Evolutionary conservation across 352 stramenopile genomes (phyloP).

Genomic region (Blastocystis sp.): DNA sequence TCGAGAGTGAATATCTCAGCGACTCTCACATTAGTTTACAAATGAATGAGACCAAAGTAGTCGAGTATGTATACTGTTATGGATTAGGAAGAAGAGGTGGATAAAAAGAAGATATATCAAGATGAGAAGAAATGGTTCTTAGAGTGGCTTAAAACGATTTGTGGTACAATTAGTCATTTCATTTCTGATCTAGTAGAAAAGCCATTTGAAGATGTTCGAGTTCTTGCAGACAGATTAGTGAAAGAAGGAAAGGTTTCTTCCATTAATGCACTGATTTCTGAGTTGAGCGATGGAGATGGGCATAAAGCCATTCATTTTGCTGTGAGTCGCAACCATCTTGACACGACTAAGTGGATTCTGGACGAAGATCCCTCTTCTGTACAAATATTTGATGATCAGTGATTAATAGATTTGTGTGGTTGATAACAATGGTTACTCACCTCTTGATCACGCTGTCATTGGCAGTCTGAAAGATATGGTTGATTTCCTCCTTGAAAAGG

Average conservation of each 20-base stretch:
- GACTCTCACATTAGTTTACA: not conserved
- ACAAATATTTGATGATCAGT: not conserved
- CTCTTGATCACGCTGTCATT: slow-evolving; percentile 51
- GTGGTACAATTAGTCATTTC: not conserved
- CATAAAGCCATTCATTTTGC: slow-evolving; percentile 54
- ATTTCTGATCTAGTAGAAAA: not conserved
- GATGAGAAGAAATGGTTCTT: slow-evolving; percentile 45
- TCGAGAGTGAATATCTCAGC: not conserved
- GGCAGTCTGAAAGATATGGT: slow-evolving; percentile 12
- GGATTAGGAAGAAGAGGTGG: not conserved
- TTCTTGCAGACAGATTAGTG: not conserved
- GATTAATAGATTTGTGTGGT: slow-evolving; percentile 8
- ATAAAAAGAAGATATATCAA: slow-evolving; percentile 54
- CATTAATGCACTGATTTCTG: slow-evolving; percentile 9
- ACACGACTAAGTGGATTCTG: slow-evolving; percentile 51
- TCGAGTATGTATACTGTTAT: too few species aligned
- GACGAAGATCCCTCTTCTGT: slow-evolving; percentile 30
- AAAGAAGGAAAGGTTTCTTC: slow-evolving; percentile 15
- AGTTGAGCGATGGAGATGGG: slow-evolving; percentile 51
- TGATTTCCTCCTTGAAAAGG: not conserved
- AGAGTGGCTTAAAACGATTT: slow-evolving; percentile 59
- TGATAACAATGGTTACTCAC: slow-evolving; percentile 57
- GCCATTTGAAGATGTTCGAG: slow-evolving; percentile 5
- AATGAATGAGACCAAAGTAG: slow-evolving; percentile 37
- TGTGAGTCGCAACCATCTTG: slow-evolving; percentile 47